Evolutionary conservation across 2,329 filamentous ascomycete genomes (phyloP), one percentile per base, ranked within the genome.

Genomic region (Aspergillus brasiliensis): DNA sequence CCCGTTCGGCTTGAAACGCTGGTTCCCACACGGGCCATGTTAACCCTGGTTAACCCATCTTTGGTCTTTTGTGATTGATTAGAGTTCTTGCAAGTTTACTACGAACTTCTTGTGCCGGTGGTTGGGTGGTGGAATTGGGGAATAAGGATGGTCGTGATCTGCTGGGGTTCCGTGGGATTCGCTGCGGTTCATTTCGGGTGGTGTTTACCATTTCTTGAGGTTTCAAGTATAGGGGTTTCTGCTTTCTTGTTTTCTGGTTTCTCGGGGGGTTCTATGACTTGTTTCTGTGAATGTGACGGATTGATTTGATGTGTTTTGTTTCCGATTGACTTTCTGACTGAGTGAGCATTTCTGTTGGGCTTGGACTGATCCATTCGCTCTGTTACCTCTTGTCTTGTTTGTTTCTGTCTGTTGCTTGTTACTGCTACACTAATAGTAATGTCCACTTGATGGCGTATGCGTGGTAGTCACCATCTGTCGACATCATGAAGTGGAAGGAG

Each of bases 401-500:
- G 11, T 42, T 17, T 8, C n/a, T 42, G n/a, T n/a, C n/a, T n/a
- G n/a, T 42, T 42, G 7, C 38, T 42, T 19, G 38, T 11, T 34
- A 34, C 31, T 13, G 25, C 11, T 34, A 15, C 11, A 34, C 31
- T 34, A 34, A 34, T 34, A 34, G 31, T 34, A 34, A 25, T 48
- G 37, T 27, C 13, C 15, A n/a, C 51, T 21, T 42, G 38, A 21
- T 44, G 38, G 42, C 13, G 19, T 4, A n/a, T 40, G 25, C 10
- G n/a, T 10, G 27, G 13, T 21, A 31, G 8, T n/a, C 21, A 28
- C n/a, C 11, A 17, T 5, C 15, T 2, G 25, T 40, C 40, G 25
- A 23, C 47, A 57, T 23, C 28, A 57, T 57, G 56, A 57, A 57
- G 56, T 57, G 46, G 38, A 57, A 57, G 34, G 47, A 57, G 28